These are phyloP conservation scores for Apiospora saccharicola DNA, from an alignment of 2,329 filamentous ascomycete species.

Conservation along the genomic window DNA sequence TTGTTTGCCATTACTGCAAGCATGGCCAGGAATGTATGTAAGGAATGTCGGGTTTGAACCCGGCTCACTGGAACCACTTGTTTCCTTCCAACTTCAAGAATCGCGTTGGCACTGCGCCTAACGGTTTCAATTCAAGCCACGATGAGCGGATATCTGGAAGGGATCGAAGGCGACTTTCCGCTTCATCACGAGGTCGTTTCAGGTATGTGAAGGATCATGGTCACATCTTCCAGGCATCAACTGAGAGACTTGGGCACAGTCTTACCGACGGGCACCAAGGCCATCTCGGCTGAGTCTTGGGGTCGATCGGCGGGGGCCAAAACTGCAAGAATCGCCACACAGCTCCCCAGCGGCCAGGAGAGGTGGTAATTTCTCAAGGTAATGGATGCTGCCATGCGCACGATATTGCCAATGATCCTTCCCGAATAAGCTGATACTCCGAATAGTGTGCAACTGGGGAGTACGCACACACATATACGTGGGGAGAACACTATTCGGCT, in stretches of 20 bases:
- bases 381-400: too few species aligned
- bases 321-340: constrained; percentile 35
- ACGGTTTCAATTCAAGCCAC: neutral
- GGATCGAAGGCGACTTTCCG: neutral
- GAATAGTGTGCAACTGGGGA: neutral
- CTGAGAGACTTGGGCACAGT: neutral
- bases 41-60: too few species aligned
- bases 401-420: too few species aligned
- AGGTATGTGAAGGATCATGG: neutral
- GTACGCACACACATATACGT: neutral
- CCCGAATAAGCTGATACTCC: constrained; percentile 17
- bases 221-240: neutral
- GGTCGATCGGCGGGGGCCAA: constrained; percentile 38
- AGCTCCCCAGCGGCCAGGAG: constrained; percentile 29
- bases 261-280: constrained; percentile 33
- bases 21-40: too few species aligned
- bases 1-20: too few species aligned
- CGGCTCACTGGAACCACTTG: too few species aligned
- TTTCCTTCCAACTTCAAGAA: too few species aligned
- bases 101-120: constrained; percentile 31
- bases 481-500: constrained; percentile 18
- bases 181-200: neutral
- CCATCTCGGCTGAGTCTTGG: constrained; percentile 35
- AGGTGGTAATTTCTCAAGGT: constrained; percentile 38
- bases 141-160: neutral